These are phyloP conservation scores for Yamadazyma spencermartinsiae DNA, from an alignment of 1,139 yeast species.

Conservation along the genomic window DNA sequence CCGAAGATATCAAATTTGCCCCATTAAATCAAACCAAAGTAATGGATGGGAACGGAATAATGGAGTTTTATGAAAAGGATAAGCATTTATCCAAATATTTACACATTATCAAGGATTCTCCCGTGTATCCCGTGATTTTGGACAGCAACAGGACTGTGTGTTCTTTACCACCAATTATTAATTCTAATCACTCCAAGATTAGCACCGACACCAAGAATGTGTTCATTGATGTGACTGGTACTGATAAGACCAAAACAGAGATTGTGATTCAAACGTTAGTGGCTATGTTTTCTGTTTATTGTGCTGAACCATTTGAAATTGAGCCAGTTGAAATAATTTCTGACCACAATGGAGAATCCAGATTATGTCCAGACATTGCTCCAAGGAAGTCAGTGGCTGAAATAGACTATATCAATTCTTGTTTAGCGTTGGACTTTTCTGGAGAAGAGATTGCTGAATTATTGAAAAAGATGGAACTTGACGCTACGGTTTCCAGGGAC, in stretches of 20 bases:
- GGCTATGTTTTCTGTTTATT: constrained; percentile 93
- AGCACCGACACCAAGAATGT: constrained; percentile 81
- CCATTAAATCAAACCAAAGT: constrained; percentile 85
- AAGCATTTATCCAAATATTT: constrained; percentile 86
- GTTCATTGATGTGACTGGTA: constrained; percentile 92
- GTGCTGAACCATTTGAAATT: constrained; percentile 71
- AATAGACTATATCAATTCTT: constrained; percentile 83
- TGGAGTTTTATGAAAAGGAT: constrained; percentile 90
- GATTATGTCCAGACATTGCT: constrained; percentile 71
- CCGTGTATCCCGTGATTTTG: constrained; percentile 86
- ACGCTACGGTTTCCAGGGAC: constrained; percentile 53
- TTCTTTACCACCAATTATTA: constrained; percentile 96
- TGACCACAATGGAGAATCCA: constrained; percentile 75
- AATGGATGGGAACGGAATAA: constrained; percentile 74
- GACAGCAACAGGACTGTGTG: constrained; percentile 79
- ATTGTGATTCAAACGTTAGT: constrained; percentile 88
- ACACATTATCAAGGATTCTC: constrained; percentile 84
- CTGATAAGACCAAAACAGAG: constrained; percentile 91
- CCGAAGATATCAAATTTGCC: constrained; percentile 71
- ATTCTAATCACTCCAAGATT: constrained; percentile 88
- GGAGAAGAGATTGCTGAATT: constrained; percentile 68
- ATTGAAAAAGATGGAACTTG: constrained; percentile 78
- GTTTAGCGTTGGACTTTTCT: constrained; percentile 75
- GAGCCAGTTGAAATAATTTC: constrained; percentile 89
- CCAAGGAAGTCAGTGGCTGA: constrained; percentile 77